Conservation (phyloP, 305 asterid species). For the Euphrasia arctica region DNA sequence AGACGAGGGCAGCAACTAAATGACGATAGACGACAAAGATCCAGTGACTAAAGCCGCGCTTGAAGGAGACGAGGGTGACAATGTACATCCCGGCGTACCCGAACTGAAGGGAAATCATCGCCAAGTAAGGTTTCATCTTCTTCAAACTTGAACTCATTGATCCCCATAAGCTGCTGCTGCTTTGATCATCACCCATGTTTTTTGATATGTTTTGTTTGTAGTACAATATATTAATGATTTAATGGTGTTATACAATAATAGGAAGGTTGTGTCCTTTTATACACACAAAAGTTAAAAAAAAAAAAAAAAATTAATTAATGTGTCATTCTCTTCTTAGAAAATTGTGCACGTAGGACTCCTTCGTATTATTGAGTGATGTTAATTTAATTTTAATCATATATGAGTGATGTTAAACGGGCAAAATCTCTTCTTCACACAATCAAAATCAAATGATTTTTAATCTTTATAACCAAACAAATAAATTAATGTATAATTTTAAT, state of each 20-base stretch:
- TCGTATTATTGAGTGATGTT: no score
- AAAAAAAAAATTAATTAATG: no score
- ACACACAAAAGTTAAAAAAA: slow-evolving; percentile 24
- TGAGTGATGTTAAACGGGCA: no score
- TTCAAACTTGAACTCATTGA: slow-evolving; percentile 26
- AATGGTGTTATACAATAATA: no score
- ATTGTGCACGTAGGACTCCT: no score
- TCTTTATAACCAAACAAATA: no score
- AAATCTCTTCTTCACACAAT: no score
- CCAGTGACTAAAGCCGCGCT: slow-evolving; percentile 85
- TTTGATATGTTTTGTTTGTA: neutral
- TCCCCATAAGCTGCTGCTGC: neutral
- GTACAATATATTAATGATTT: no score
- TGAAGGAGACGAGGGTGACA: slow-evolving; percentile 61
- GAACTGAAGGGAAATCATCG: slow-evolving; percentile 81
- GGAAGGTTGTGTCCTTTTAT: slow-evolving; percentile 38
- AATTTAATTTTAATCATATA: no score
- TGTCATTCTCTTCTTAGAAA: no score
- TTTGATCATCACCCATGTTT: slow-evolving; percentile 27
- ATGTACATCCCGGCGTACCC: slow-evolving; percentile 95
- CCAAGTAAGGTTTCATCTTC: slow-evolving; percentile 65
- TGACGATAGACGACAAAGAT: slow-evolving; percentile 87
- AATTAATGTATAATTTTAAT: no score
- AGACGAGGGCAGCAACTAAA: slow-evolving; percentile 56
- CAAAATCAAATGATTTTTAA: no score